Evolutionary conservation across 2,329 filamentous ascomycete genomes (phyloP).

Genomic region (Scedosporium aurantiacum): DNA sequence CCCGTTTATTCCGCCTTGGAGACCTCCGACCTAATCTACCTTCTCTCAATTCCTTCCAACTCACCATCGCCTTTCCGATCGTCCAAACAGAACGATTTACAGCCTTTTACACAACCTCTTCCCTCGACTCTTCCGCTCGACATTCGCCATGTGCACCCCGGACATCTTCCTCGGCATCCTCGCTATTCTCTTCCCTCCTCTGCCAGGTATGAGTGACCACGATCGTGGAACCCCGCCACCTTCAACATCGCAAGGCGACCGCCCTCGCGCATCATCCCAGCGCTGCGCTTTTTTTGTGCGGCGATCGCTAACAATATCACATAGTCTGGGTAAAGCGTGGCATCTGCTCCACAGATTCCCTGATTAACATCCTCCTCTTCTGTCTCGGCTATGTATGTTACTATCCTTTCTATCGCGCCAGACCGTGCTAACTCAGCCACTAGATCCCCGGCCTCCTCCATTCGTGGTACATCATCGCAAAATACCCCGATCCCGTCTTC

Average conservation of each 20-base stretch:
- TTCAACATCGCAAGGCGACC: not conserved
- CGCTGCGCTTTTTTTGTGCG: not conserved
- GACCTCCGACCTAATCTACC: not conserved
- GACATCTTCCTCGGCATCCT: slow-evolving; percentile 54
- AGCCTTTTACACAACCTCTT: not conserved
- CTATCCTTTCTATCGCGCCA: not conserved
- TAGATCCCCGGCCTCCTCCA: slow-evolving; percentile 79
- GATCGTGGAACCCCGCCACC: not conserved
- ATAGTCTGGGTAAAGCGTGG: slow-evolving; percentile 94
- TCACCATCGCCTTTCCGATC: not conserved
- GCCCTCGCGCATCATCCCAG: slow-evolving; percentile 1
- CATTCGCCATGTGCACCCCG: slow-evolving; percentile 20
- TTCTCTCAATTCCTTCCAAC: not conserved
- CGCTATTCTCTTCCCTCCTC: slow-evolving; percentile 54
- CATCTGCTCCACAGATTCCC: slow-evolving; percentile 79
- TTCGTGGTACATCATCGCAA: slow-evolving; percentile 95
- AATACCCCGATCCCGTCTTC: slow-evolving; percentile 65
- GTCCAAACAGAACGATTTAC: not conserved
- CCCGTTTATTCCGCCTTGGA: not conserved
- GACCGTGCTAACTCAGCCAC: not conserved
- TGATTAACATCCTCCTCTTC: slow-evolving; percentile 93
- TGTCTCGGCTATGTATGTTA: slow-evolving; percentile 52
- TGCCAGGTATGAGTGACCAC: slow-evolving; percentile 42
- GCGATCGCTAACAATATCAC: slow-evolving; percentile 13
- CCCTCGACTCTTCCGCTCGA: not conserved